phyloP scores from a whole-genome alignment of 2,329 filamentous ascomycete genomes.

The Blastomyces silverae region DNA sequence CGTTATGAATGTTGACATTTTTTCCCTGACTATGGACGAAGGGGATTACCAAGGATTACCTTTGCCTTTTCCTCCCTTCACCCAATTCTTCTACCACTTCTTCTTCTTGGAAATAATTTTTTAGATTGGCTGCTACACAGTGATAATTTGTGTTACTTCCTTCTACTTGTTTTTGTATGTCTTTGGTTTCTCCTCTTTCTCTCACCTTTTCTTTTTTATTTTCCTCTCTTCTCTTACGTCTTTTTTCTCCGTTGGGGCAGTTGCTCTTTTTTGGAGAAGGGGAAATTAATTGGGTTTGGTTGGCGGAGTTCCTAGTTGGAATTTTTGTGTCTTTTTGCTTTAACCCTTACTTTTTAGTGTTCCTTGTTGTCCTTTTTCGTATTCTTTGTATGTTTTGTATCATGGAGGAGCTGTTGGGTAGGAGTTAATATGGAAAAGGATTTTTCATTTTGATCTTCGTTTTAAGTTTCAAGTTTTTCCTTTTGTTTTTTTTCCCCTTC shows the following conservation, averaged over 20 bases:
- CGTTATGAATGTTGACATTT: not conserved
- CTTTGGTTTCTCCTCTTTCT: constrained; percentile 3
- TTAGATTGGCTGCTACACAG: constrained; percentile 12
- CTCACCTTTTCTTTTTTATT: not conserved
- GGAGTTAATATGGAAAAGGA: not conserved
- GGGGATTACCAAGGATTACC: not conserved
- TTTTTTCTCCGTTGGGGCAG: not conserved
- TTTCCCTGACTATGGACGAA: not conserved
- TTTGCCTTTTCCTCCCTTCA: not conserved
- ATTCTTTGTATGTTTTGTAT: not conserved
- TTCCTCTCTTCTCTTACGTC: not conserved
- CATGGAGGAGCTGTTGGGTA: not conserved
- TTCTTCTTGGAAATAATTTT: constrained; percentile 21
- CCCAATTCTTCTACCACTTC: not conserved
- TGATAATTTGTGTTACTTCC: constrained; percentile 2
- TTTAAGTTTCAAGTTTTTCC: not conserved
- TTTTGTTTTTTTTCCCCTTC: not conserved
- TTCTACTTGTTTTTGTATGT: constrained; percentile 5
- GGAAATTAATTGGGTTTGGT: not conserved
- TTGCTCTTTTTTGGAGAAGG: not conserved
- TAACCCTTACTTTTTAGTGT: not conserved
- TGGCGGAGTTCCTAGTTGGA: not conserved
- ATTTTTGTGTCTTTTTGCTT: not conserved
- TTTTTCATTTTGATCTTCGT: too few species aligned
- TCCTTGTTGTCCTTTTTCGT: not conserved